phyloP scores from a whole-genome alignment of 2,329 filamentous ascomycete species.

The Lithohypha guttulata region DNA sequence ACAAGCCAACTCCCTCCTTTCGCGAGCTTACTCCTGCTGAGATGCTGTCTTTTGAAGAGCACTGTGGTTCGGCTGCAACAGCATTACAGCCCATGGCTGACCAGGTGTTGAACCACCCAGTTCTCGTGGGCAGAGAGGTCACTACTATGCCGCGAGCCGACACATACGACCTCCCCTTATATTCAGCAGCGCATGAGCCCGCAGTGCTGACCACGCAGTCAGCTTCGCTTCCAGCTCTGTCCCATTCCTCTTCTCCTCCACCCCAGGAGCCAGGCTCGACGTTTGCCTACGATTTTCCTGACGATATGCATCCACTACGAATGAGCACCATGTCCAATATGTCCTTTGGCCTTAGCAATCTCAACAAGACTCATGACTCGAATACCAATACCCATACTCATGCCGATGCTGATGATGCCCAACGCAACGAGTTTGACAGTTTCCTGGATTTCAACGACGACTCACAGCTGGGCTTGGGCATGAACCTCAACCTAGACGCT shows the following conservation, averaged over 20 bases:
- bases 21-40: constrained; percentile 30
- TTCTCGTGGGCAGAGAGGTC: no score
- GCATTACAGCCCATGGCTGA: constrained; percentile 1
- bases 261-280: constrained; percentile 6
- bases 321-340: constrained; percentile 5
- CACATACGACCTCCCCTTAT: constrained; percentile 20
- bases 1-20: constrained; percentile 29
- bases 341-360: constrained; percentile 7
- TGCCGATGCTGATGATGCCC: constrained; percentile 13
- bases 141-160: constrained; percentile 7
- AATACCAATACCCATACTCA: constrained; percentile 3
- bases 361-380: constrained; percentile 10
- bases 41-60: constrained; percentile 9
- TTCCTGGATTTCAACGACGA: constrained; percentile 20
- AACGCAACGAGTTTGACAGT: constrained; percentile 21
- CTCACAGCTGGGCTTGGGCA: constrained; percentile 6
- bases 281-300: constrained; percentile 3
- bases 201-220: constrained; percentile 1
- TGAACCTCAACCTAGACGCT: constrained; percentile 17
- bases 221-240: constrained; percentile 5
- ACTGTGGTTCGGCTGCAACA: background rate
- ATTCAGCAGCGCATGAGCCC: background rate
- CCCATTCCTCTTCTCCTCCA: constrained; percentile 7
- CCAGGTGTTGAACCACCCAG: no score
- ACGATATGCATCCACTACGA: constrained; percentile 2